Evolutionary conservation across 768 basidiomycete genomes (phyloP), one percentile per base, ranked within the genome.

Genomic region (Dentipellis sp.): DNA sequence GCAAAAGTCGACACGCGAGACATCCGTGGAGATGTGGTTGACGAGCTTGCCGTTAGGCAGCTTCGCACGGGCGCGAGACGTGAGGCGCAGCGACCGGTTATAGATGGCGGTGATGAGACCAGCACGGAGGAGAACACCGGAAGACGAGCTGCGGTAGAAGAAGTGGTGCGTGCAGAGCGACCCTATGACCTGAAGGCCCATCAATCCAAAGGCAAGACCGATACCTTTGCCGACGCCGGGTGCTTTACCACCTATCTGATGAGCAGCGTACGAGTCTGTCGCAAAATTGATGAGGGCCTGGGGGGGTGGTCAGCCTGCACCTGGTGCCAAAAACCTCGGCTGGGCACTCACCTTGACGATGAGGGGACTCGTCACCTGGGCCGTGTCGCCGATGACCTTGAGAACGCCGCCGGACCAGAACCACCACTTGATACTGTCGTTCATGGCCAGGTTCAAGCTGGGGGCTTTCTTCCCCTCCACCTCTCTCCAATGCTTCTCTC

Each of bases 11-110:
- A 97, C 89, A 19, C 94, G 81, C 29, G 88, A 92, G 19, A 94
- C 83, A 66, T 94, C 92, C 1, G 89, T 91, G 5, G 90, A 92
- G 58, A 98, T 94, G 71, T 95, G 92, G 61, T 93, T 94, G 59
- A 97, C 86, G 10, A 97, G 79, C 66, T 88, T 88, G 19, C 93
- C 94, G 64, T 91, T 97, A 1, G 89, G 82, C 45, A 94, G 77
- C 9, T 80, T 83, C 1, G 84, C 83, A 7, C 94, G 81, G 6
- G 91, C 82, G 42, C 90, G 84, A 16, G 88, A 80, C 2, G 88
- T 87, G 35, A 97, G 77, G 23, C 74, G 78, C 21, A 97, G 75
- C 1, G 87, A 84, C 45, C 86, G 83, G 23, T 81, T 77, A 69
- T 93, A 97, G 38, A 97, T 86, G 1, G 89, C 84, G 1, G 89